These are phyloP conservation scores for Plicaturopsis crispa DNA, from an alignment of 768 basidiomycete species.

Conservation along the genomic window DNA sequence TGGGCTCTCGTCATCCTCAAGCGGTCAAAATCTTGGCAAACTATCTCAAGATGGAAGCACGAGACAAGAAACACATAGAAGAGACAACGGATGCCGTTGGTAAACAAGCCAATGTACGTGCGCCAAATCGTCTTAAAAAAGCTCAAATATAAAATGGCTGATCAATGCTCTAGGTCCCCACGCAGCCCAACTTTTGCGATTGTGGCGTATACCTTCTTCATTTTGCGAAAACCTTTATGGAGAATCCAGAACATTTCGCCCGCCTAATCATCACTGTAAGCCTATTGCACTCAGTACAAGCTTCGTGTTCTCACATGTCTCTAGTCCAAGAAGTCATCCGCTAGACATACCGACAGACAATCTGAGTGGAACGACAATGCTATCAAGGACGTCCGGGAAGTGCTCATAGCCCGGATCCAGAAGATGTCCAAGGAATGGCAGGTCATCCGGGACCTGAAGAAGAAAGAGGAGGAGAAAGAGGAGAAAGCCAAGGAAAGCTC, in stretches of 20 bases:
- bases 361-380: constrained; percentile 44
- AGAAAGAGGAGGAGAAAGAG: constrained; percentile 24
- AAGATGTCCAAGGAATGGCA: constrained; percentile 50
- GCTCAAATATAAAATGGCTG: too few relatives aligned
- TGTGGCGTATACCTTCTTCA: constrained; percentile 92
- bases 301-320: constrained; percentile 3
- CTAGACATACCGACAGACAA: constrained; percentile 29
- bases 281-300: constrained; percentile 39
- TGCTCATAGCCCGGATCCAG: constrained; percentile 32
- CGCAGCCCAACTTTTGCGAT: constrained; percentile 84
- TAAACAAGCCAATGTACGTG: constrained; percentile 44
- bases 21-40: constrained; percentile 50
- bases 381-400: constrained; percentile 39
- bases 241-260: constrained; percentile 45
- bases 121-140: too few relatives aligned
- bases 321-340: constrained; percentile 20
- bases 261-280: constrained; percentile 38
- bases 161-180: constrained; percentile 62
- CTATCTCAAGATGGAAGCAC: constrained; percentile 76
- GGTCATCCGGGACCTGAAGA: constrained; percentile 29
- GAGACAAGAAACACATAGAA: constrained; percentile 50
- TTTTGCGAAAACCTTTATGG: constrained; percentile 73
- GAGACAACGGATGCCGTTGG: constrained; percentile 32
- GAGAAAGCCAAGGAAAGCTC: constrained; percentile 21
- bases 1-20: constrained; percentile 64